Evolutionary conservation across 2,329 filamentous ascomycete species (phyloP), one percentile per base, ranked within the genome.

Genomic region (Paecilomyces niveus): DNA sequence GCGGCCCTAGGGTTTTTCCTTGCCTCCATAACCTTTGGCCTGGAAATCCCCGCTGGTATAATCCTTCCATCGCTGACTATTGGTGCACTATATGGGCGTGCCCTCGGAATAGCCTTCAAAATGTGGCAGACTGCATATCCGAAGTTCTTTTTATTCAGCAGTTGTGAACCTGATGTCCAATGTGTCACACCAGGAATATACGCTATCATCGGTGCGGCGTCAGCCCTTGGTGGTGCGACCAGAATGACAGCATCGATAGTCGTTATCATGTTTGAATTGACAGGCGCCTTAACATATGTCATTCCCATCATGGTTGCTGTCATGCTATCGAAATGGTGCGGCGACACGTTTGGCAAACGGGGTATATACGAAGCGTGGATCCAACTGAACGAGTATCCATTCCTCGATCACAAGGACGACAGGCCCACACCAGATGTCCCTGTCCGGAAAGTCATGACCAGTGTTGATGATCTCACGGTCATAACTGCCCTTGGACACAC

Each of bases 311-410:
- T 99, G 94, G 90, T 99, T 63, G 92, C 92, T 51, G 94, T 99
- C 69, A 96, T 99, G 92, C 83, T 97, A 52, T 90, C 90, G 62
- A 99, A 99, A 78, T 99, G 94, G 94, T 91, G 96, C 26, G 94
- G 92, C 68, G 94, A 99, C 73, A 93, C 92, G 54, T 92, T 99
- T 73, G 92, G 90, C 26, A 90, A 90, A 58, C 86, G 89, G 54
- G 92, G 94, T 63, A 97, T 99, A 74, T 99, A 99, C 78, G 94
- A 99, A 73, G 89, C 89, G 57, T 99, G 94, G 94, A 99, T 99
- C 69, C 89, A 92, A 65, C 88, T 97, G 76, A 94, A 95, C 69
- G 91, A 90, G 64, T 99, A 97, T 71, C 94, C 94, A 0, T 97
- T 93, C 76, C 84, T 99, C 57, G 93, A 97, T 75, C 94, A 95